Conservation (phyloP, 148 eudicot genomes). For the Mesembryanthemum crystallinum region DNA sequence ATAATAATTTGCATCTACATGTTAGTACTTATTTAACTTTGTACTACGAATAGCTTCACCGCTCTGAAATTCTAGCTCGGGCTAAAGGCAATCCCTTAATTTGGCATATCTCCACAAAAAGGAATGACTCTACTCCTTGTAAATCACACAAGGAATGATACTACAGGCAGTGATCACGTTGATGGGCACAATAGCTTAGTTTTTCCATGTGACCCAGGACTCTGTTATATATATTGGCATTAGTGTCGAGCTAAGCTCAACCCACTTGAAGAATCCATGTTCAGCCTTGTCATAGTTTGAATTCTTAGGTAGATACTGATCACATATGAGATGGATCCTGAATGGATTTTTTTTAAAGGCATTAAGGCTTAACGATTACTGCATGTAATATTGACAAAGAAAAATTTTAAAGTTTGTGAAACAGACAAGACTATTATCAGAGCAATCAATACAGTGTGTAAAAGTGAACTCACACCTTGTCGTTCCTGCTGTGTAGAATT, state of each 20-base stretch:
- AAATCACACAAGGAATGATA: neutral
- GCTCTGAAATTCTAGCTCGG: neutral
- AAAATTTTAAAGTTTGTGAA: neutral
- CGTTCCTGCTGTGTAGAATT: neutral
- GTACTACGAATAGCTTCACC: neutral
- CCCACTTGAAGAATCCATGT: constrained; percentile 3
- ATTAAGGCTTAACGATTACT: constrained; percentile 2
- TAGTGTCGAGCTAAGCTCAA: neutral
- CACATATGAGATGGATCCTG: neutral
- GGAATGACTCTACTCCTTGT: neutral
- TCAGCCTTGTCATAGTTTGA: neutral
- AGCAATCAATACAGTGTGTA: neutral
- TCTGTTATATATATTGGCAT: neutral
- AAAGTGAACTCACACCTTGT: neutral
- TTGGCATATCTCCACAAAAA: neutral
- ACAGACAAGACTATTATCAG: neutral
- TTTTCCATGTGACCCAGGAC: neutral
- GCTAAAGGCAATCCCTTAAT: neutral
- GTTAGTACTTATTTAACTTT: neutral
- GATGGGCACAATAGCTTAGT: neutral
- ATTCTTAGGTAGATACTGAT: neutral
- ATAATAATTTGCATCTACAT: neutral
- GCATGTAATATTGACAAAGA: neutral
- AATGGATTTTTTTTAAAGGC: neutral
- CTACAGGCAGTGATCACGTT: neutral